Evolutionary conservation across 345 rosid genomes (phyloP).

Genomic region (Sisymbrium altissimum): DNA sequence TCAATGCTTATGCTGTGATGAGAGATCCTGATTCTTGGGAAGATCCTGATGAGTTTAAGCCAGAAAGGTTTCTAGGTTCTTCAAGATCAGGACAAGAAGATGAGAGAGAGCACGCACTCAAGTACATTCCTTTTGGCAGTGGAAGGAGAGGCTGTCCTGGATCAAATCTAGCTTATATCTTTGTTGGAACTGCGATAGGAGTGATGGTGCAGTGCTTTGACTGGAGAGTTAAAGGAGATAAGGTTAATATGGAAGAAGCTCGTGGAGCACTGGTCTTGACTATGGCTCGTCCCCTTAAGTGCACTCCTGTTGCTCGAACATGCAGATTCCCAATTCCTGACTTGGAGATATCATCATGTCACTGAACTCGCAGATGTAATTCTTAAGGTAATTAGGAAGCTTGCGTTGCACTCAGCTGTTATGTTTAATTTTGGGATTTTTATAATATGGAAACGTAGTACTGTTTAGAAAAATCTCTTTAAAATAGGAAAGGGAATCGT

Average conservation of each 20-base stretch:
- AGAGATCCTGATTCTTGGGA: conserved; percentile 48
- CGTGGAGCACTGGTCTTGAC: not conserved
- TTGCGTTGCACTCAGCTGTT: not conserved
- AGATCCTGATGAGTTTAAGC: conserved; percentile 41
- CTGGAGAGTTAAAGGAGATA: not conserved
- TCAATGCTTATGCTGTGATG: conserved; percentile 49
- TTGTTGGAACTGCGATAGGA: not conserved
- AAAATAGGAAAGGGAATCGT: not conserved
- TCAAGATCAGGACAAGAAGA: not conserved
- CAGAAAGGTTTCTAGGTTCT: conserved; percentile 19
- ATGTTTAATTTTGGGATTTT: not conserved
- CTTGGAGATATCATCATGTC: not conserved
- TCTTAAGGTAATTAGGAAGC: not conserved
- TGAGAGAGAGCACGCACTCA: not conserved
- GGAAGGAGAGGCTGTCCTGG: conserved; percentile 71
- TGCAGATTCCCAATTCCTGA: not conserved
- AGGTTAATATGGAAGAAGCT: not conserved
- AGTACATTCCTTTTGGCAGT: conserved; percentile 47
- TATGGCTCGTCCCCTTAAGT: not conserved
- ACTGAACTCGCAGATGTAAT: not conserved
- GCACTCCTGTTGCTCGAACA: not conserved
- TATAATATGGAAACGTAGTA: too few species aligned
- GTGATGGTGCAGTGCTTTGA: conserved; percentile 1
- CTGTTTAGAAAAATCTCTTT: not conserved
- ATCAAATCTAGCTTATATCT: conserved; percentile 34